phyloP scores from a whole-genome alignment of 1,284 basidiomycete genomes.

The Psilocybe mexicana region DNA sequence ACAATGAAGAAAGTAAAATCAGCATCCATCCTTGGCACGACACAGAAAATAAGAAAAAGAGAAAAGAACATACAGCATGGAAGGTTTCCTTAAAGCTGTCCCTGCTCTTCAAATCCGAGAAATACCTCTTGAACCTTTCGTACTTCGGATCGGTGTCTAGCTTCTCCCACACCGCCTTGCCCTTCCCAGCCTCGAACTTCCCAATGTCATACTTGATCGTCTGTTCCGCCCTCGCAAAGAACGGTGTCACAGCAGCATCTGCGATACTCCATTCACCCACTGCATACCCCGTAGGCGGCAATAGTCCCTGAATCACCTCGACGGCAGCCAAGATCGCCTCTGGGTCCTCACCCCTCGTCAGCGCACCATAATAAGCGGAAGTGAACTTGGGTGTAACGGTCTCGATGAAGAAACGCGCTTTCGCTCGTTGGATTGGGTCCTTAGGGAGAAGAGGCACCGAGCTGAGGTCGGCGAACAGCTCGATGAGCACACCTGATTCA shows the following conservation, averaged over 20 bases:
- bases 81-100: conserved; percentile 51
- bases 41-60: not conserved
- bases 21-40: not conserved
- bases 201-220: conserved; percentile 47
- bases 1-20: not conserved
- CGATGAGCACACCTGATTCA: conserved; percentile 62
- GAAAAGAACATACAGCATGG: conserved; percentile 35
- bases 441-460: conserved; percentile 45
- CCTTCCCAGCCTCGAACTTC: conserved; percentile 42
- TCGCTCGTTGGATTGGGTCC: conserved; percentile 55
- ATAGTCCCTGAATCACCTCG: conserved; percentile 43
- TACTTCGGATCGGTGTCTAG: conserved; percentile 42
- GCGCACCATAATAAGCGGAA: conserved; percentile 38
- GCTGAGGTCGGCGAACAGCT: conserved; percentile 63
- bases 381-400: conserved; percentile 43
- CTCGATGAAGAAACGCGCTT: conserved; percentile 62
- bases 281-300: conserved; percentile 42
- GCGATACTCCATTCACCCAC: conserved; percentile 53
- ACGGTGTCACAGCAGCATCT: conserved; percentile 53
- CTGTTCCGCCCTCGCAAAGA: conserved; percentile 45
- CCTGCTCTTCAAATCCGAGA: conserved; percentile 40
- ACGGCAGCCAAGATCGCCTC: conserved; percentile 41
- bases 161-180: conserved; percentile 38
- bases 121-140: conserved; percentile 44
- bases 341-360: conserved; percentile 41